phyloP scores from a whole-genome alignment of 2,329 filamentous ascomycete genomes.

The Sclerotinia sclerotiorum region DNA sequence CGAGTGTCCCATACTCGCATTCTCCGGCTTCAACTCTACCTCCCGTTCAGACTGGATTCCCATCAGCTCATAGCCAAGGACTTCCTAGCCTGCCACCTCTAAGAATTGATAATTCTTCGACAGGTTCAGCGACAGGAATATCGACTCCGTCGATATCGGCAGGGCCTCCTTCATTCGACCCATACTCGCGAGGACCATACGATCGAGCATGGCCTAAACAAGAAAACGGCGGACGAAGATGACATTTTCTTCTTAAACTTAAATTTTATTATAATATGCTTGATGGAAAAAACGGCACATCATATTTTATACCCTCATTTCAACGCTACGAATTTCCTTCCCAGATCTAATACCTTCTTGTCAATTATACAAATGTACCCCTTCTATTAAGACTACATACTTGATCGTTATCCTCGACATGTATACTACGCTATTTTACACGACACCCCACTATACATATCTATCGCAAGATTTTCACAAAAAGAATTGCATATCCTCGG shows the following conservation, averaged over 20 bases:
- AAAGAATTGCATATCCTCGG: conserved; percentile 23
- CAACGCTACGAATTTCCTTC: conserved; percentile 11
- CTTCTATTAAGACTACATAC: not conserved
- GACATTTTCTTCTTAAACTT: not conserved
- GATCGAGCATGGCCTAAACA: conserved; percentile 36
- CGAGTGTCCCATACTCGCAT: conserved; percentile 33
- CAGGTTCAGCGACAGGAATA: conserved; percentile 22
- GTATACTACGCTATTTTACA: conserved; percentile 36
- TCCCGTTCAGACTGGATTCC: conserved; percentile 34
- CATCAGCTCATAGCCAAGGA: conserved; percentile 26
- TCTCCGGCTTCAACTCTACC: conserved; percentile 37
- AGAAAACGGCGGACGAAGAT: conserved; percentile 31
- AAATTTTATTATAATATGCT: not conserved
- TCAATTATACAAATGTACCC: conserved; percentile 1
- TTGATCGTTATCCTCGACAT: conserved; percentile 26
- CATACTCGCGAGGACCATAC: conserved; percentile 33
- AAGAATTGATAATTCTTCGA: conserved; percentile 35
- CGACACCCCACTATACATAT: conserved; percentile 36
- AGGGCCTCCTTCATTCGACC: conserved; percentile 32
- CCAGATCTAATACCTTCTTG: not conserved
- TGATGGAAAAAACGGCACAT: conserved; percentile 23
- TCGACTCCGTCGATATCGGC: conserved; percentile 30
- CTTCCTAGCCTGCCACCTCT: conserved; percentile 37
- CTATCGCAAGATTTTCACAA: conserved; percentile 24
- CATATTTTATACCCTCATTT: conserved; percentile 5